These are phyloP conservation scores for Gastrolobium bilobum DNA, from an alignment of 306 rosid genomes.

Conservation along the genomic window DNA sequence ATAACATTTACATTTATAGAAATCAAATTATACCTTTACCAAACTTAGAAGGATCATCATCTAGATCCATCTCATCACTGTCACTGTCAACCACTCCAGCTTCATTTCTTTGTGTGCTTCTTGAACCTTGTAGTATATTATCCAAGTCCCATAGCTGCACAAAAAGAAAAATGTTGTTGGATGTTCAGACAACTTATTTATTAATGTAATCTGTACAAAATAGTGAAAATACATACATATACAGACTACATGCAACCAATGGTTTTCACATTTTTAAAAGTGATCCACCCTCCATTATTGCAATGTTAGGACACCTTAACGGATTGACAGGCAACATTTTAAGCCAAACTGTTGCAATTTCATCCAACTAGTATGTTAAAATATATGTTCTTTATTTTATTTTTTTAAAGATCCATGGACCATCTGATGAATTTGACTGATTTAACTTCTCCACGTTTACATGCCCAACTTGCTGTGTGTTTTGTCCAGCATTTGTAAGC, in stretches of 20 bases:
- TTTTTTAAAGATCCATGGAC: neutral
- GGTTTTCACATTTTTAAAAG: slow-evolving; percentile 22
- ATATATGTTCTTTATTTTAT: neutral
- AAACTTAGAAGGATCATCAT: slow-evolving; percentile 48
- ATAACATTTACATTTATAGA: slow-evolving; percentile 3
- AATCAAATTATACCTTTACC: slow-evolving; percentile 58
- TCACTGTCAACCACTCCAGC: slow-evolving; percentile 52
- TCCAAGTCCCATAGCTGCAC: slow-evolving; percentile 86
- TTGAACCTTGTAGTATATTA: slow-evolving; percentile 63
- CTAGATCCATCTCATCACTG: slow-evolving; percentile 72
- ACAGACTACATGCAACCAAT: neutral
- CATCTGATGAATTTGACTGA: neutral
- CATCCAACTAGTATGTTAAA: neutral
- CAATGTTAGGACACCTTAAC: neutral
- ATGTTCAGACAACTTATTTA: slow-evolving; percentile 17
- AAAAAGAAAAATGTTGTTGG: neutral
- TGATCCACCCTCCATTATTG: neutral
- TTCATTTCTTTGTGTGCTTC: slow-evolving; percentile 48
- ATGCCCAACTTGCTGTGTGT: slow-evolving; percentile 5
- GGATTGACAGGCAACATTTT: slow-evolving; percentile 1
- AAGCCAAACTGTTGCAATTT: slow-evolving; percentile 25
- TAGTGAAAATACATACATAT: neutral
- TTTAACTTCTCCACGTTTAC: neutral
- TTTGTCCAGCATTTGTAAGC: neutral
- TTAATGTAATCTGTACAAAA: slow-evolving; percentile 11